Evolutionary conservation across 768 basidiomycete genomes (phyloP), one percentile per base, ranked within the genome.

Genomic region (Candolleomyces eurysporus): DNA sequence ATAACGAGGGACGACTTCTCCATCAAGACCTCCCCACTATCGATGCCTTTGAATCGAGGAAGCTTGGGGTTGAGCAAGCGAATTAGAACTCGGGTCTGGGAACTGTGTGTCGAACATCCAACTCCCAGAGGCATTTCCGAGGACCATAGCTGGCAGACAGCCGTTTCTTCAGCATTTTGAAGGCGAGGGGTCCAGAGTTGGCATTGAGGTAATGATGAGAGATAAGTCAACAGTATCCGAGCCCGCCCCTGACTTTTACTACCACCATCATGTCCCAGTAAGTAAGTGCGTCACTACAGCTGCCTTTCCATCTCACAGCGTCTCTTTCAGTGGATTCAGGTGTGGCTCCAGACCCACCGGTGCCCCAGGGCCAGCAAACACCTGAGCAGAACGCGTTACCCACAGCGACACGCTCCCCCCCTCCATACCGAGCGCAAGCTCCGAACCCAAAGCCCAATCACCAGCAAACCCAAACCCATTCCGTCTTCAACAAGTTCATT

Each of bases 401-500:
- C 49, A 7, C 19, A 21, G 21, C 22, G 30, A 7, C 21, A 17
- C 17, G 46, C 16, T 48, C 21, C 46, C 21, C 46, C 7, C 21
- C 49, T 14, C 17, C 17, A 14, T 36, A 51, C n/a, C 49, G 22
- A 14, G 14, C 49, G 17, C 49, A 19, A n/a, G 14, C 21, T 36
- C 9, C 40, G 9, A 36, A 56, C 8, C 36, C 54, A 9, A 51
- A 19, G 21, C 45, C 16, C 53, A 48, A 21, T 31, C 39, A 31
- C 30, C 48, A 49, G 26, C 45, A 46, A 46, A 21, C 17, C 4
- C 45, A 46, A 46, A 36, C 17, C 8, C 58, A 57, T 31, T 57
- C 76, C 21, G 77, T 80, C 0, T 83, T 81, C 72, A 95, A 94
- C 78, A 93, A 93, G 71, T 95, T 93, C 77, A 89, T 94, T 36